These are phyloP conservation scores for Pouteria glomerata DNA, from an alignment of 148 eudicot genomes.

Conservation along the genomic window DNA sequence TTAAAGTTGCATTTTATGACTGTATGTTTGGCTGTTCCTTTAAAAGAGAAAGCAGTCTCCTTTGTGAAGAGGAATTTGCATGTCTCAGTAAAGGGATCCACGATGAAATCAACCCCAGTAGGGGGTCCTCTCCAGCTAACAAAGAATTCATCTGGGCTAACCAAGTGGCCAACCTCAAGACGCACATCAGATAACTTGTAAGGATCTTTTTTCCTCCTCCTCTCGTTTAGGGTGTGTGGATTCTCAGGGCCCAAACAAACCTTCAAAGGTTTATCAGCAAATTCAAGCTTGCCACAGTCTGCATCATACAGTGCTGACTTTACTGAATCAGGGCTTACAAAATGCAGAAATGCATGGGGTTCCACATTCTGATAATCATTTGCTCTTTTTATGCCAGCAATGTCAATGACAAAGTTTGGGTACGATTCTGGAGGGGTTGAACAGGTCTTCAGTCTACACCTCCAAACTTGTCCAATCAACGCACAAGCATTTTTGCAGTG, in stretches of 20 bases:
- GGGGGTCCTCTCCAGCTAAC: conserved; percentile 72
- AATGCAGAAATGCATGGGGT: conserved; percentile 93
- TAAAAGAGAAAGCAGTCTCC: conserved; percentile 52
- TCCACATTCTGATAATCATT: conserved; percentile 52
- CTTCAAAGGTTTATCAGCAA: conserved; percentile 33
- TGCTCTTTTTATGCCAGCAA: conserved; percentile 20
- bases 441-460: conserved; percentile 85
- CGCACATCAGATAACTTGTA: conserved; percentile 44
- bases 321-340: conserved; percentile 46
- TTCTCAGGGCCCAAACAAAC: conserved; percentile 64
- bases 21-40: conserved; percentile 32
- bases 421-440: conserved; percentile 70
- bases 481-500: conserved; percentile 57
- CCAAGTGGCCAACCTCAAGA: conserved; percentile 53
- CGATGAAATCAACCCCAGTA: conserved; percentile 52
- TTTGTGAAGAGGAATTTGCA: conserved; percentile 53
- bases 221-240: conserved; percentile 52
- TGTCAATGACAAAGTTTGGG: conserved; percentile 38
- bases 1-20: conserved; percentile 64
- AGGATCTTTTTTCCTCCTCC: conserved; percentile 49
- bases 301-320: conserved; percentile 41
- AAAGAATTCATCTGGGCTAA: conserved; percentile 47
- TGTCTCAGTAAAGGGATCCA: conserved; percentile 70
- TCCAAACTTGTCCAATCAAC: conserved; percentile 54
- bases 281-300: conserved; percentile 35